Percentiles rank a stretch among this genome's conserved stretches.
Evolutionary conservation across 257 asterid species (phyloP).

Genomic region (Solanum chilense): DNA sequence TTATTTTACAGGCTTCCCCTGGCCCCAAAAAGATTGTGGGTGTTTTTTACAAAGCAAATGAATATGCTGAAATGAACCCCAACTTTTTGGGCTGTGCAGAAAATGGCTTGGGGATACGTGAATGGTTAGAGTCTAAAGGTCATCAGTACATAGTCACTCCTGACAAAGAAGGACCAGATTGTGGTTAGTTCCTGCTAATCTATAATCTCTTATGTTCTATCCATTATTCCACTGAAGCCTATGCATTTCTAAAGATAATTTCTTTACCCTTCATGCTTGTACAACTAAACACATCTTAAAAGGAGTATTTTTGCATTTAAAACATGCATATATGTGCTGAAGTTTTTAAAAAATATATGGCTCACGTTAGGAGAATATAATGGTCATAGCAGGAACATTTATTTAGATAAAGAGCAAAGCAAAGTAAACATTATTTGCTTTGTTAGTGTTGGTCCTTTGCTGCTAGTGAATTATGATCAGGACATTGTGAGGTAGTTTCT

Average conservation of each 20-base stretch:
- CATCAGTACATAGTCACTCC: slow-evolving; percentile 82
- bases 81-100: slow-evolving; percentile 81
- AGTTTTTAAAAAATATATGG: not conserved
- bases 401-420: not conserved
- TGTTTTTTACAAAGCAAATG: slow-evolving; percentile 81
- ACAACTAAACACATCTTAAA: not conserved
- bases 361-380: not conserved
- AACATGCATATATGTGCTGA: not conserved
- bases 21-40: slow-evolving; percentile 98
- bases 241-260: not conserved
- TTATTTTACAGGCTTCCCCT: slow-evolving; percentile 49
- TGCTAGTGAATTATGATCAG: not conserved
- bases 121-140: slow-evolving; percentile 87
- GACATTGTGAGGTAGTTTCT: not conserved
- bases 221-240: not conserved
- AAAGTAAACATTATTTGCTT: not conserved
- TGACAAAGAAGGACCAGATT: slow-evolving; percentile 85
- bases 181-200: slow-evolving; percentile 36
- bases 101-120: slow-evolving; percentile 84
- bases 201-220: not conserved
- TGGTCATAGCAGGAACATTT: not conserved
- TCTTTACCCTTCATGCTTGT: not conserved
- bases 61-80: slow-evolving; percentile 86
- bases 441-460: not conserved
- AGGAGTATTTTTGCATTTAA: not conserved